Conservation (phyloP, 257 asterid genomes). For the Nyctanthes arbortristis region DNA sequence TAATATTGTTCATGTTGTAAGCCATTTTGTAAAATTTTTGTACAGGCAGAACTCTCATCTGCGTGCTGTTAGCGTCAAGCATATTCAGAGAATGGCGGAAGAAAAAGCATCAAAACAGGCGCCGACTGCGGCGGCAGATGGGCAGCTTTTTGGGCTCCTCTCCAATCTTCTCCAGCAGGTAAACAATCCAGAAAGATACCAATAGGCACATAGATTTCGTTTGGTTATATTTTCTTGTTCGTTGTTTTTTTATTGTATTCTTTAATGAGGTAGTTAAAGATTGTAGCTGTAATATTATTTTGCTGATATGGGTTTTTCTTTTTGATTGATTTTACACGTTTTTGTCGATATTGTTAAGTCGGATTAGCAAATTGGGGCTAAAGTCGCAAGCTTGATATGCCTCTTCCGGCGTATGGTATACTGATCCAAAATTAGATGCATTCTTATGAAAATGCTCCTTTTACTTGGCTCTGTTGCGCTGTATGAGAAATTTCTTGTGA, state of each 20-base stretch:
- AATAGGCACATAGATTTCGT: neutral
- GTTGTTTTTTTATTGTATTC: neutral
- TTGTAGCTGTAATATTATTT: constrained; percentile 11
- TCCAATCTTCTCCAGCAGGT: constrained; percentile 85
- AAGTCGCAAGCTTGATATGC: neutral
- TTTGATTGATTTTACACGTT: neutral
- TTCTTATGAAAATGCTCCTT: neutral
- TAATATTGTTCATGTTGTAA: too few relatives aligned
- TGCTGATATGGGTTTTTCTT: constrained; percentile 5
- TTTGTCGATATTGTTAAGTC: neutral
- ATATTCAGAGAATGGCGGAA: constrained; percentile 42
- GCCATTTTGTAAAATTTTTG: too few relatives aligned
- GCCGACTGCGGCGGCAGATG: constrained; percentile 55
- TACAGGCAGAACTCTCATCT: too few relatives aligned
- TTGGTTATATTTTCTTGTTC: neutral
- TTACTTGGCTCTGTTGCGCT: neutral
- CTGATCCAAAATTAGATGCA: neutral
- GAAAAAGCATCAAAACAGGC: constrained; percentile 39
- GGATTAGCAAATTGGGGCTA: constrained; percentile 19
- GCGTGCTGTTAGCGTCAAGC: neutral
- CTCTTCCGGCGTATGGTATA: neutral
- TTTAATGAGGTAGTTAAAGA: constrained; percentile 7
- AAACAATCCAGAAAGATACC: neutral
- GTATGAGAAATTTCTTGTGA: neutral
- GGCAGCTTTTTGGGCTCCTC: constrained; percentile 77